Conservation (phyloP, 2,329 filamentous ascomycete genomes). For the Hymenoscyphus repandus region DNA sequence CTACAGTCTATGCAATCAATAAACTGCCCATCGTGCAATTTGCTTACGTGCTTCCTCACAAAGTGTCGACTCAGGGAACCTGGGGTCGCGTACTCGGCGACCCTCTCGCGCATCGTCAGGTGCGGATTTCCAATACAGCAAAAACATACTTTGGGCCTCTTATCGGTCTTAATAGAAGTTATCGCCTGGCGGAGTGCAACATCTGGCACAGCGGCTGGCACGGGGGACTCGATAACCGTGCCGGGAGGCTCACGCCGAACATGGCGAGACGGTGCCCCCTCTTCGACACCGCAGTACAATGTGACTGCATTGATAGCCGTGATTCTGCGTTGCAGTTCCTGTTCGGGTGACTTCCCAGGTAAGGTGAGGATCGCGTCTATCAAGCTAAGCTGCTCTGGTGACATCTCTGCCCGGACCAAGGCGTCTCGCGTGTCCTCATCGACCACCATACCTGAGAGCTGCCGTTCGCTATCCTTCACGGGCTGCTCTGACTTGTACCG, state of each 20-base stretch:
- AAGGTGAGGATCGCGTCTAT: neutral
- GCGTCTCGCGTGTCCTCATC: too few relatives aligned
- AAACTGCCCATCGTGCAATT: slow-evolving; percentile 1
- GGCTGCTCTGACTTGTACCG: too few relatives aligned
- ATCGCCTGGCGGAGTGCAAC: slow-evolving; percentile 8
- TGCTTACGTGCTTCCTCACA: slow-evolving; percentile 7
- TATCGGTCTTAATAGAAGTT: slow-evolving; percentile 8
- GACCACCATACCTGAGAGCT: too few relatives aligned
- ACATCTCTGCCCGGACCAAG: too few relatives aligned
- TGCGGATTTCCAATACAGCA: neutral
- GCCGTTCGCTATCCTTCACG: too few relatives aligned
- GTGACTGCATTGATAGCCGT: slow-evolving; percentile 5
- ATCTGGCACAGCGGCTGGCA: too few relatives aligned
- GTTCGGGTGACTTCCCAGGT: slow-evolving; percentile 6
- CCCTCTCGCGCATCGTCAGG: slow-evolving; percentile 1
- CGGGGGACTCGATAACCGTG: slow-evolving; percentile 1
- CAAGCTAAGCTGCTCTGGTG: too few relatives aligned
- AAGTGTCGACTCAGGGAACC: slow-evolving; percentile 9
- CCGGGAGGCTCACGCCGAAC: neutral
- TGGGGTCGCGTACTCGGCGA: neutral
- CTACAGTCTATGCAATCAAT: slow-evolving; percentile 4
- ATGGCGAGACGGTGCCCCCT: slow-evolving; percentile 3
- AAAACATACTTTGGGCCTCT: slow-evolving; percentile 8
- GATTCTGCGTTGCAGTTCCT: slow-evolving; percentile 3
- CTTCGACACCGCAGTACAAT: slow-evolving; percentile 4